Evolutionary conservation across 352 stramenopile genomes (phyloP).

Genomic region (Globisporangium parvum): DNA sequence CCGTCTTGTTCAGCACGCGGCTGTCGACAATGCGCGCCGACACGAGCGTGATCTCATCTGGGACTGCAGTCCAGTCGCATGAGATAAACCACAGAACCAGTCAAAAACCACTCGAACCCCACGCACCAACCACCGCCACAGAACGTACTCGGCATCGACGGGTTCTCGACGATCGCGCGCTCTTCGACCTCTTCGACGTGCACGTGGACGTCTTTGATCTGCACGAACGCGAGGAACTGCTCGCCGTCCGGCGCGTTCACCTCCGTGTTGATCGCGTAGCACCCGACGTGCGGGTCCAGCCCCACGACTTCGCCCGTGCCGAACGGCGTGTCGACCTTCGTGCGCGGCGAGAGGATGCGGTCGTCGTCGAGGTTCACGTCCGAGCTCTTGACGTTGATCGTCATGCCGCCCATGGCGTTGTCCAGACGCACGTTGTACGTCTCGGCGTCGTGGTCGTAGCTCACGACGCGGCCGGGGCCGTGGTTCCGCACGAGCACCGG

Average conservation of each 20-base stretch:
- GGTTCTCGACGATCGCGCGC: conserved; percentile 75
- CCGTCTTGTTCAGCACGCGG: conserved; percentile 74
- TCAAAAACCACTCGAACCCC: conserved; percentile 14
- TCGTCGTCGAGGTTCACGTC: conserved; percentile 82
- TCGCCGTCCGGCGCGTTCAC: conserved; percentile 66
- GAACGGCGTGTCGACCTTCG: conserved; percentile 82
- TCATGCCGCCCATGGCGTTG: conserved; percentile 52
- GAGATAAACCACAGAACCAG: conserved; percentile 3
- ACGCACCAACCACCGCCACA: background rate
- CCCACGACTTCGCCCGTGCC: conserved; percentile 77
- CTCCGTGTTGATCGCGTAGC: conserved; percentile 85
- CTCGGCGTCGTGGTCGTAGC: conserved; percentile 77
- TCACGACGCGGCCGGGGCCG: conserved; percentile 61
- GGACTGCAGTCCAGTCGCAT: conserved; percentile 33
- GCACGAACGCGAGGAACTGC: conserved; percentile 79
- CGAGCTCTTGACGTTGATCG: conserved; percentile 59
- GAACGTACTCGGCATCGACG: conserved; percentile 67
- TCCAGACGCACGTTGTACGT: conserved; percentile 73
- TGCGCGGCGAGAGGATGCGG: conserved; percentile 78
- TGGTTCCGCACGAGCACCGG: conserved; percentile 74
- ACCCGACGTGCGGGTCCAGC: conserved; percentile 82
- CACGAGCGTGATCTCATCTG: conserved; percentile 75
- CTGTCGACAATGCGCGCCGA: conserved; percentile 81
- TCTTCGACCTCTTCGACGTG: conserved; percentile 72
- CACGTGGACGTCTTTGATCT: conserved; percentile 68